Base-by-base conservation (phyloP, 2,329 filamentous ascomycete genomes). In the Xylariales sp. region DNA sequence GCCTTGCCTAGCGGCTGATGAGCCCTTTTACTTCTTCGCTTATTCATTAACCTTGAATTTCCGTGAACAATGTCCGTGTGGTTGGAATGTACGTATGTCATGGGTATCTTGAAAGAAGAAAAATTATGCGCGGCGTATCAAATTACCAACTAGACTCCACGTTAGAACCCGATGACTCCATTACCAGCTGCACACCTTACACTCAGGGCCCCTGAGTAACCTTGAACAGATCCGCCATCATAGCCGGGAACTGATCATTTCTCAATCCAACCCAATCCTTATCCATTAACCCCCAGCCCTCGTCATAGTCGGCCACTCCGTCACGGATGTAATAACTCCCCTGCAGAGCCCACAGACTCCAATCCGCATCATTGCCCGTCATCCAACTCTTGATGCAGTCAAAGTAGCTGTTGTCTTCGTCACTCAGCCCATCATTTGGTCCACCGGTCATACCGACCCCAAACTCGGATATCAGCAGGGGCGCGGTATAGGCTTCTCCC, bases 401-500 rank as follows among this genome's bases (percentile, higher is more conserved):
- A 33, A 78, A 63, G 51, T 79, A 80, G 1, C 52, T 54, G 39
- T 62, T 52, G 33, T 76, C 73, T 31, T 65, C 63, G 24, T 68
- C 61, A 29, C 53, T 61, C 12, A 74, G 52, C 1, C 70, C 71
- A 24, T 62, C 55, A 40, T 60, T 48, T 4, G 55, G 49, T 3
- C 69, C 70, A 12, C 68, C 69, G 15, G 56, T 55, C 60, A 70
- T 69, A 43, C 66, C 69, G 33, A 74, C 76, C 21, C 78, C 77
- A 49, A 81, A 81, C 62, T 81, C 78, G 42, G 71, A 74, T 31
- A 82, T 56, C 36, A 78, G 65, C n/a, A 80, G 58, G 3, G 77
- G 76, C 2, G 69, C 74, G 1, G 74, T 78, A 50, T 66, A 73
- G 7, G 49, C 45, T 51, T 67, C 47, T 27, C 54, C 56, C 52